phyloP scores from a whole-genome alignment of 306 rosid species.

The Acmispon strigosus region DNA sequence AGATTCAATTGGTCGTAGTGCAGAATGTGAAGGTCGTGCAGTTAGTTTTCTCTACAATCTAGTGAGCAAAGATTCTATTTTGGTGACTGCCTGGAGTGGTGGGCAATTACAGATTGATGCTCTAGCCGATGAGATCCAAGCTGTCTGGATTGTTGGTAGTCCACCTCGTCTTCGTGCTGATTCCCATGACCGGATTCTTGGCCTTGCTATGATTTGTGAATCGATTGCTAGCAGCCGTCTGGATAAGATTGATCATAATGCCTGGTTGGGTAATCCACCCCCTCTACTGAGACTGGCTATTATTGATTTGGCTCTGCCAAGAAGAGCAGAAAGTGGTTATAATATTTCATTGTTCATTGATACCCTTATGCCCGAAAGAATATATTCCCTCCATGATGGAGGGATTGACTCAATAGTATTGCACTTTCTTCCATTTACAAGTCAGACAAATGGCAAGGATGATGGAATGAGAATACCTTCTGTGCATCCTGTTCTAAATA shows the following conservation, averaged over 20 bases:
- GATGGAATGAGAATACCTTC: slow-evolving; percentile 80
- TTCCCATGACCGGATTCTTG: slow-evolving; percentile 55
- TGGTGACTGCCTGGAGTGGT: slow-evolving; percentile 94
- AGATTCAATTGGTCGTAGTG: slow-evolving; percentile 49
- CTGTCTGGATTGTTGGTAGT: slow-evolving; percentile 70
- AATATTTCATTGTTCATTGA: slow-evolving; percentile 57
- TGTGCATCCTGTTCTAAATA: slow-evolving; percentile 79
- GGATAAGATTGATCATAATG: slow-evolving; percentile 55
- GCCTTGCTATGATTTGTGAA: slow-evolving; percentile 97
- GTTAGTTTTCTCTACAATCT: slow-evolving; percentile 68
- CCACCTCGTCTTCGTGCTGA: slow-evolving; percentile 82
- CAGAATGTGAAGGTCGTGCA: slow-evolving; percentile 84
- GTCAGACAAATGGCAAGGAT: slow-evolving; percentile 65
- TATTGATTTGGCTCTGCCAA: slow-evolving; percentile 87
- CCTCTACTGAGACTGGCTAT: slow-evolving; percentile 82
- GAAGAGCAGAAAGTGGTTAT: slow-evolving; percentile 47
- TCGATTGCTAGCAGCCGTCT: slow-evolving; percentile 28
- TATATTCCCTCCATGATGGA: slow-evolving; percentile 78
- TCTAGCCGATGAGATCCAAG: slow-evolving; percentile 94
- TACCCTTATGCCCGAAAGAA: slow-evolving; percentile 82
- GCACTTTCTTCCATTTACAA: slow-evolving; percentile 96
- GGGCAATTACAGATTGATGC: slow-evolving; percentile 94
- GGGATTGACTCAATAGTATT: slow-evolving; percentile 90
- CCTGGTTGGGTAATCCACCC: slow-evolving; percentile 81
- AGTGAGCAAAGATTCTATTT: slow-evolving; percentile 76